phyloP scores from a whole-genome alignment of 1,284 basidiomycete genomes.

The Psilocybe mexicana region DNA sequence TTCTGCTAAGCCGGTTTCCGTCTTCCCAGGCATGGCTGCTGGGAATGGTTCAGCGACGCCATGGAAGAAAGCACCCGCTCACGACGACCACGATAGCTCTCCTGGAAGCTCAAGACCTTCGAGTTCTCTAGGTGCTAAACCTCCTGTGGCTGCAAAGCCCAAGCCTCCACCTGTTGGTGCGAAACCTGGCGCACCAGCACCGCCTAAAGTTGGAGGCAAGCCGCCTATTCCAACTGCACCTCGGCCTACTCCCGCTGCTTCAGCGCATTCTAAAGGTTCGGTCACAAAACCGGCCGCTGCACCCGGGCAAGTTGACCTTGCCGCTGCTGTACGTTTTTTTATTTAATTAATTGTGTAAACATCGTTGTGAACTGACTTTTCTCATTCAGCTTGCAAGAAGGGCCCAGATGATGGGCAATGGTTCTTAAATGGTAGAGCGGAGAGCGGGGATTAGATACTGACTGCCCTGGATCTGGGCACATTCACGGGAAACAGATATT shows the following conservation, averaged over 20 bases:
- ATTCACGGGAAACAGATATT: not conserved
- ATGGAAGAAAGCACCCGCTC: slow-evolving; percentile 63
- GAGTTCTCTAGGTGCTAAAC: slow-evolving; percentile 53
- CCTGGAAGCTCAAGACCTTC: slow-evolving; percentile 57
- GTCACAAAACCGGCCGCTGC: slow-evolving; percentile 38
- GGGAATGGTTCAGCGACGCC: slow-evolving; percentile 68
- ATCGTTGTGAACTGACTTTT: slow-evolving; percentile 10
- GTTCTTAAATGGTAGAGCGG: slow-evolving; percentile 27
- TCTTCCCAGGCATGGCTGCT: slow-evolving; percentile 70
- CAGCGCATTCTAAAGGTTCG: slow-evolving; percentile 39
- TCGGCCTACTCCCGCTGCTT: slow-evolving; percentile 48
- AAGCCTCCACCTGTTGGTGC: slow-evolving; percentile 43
- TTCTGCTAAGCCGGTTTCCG: slow-evolving; percentile 67
- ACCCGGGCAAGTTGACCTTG: slow-evolving; percentile 76
- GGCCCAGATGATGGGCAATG: slow-evolving; percentile 61
- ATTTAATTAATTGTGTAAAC: slow-evolving; percentile 3
- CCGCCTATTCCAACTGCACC: slow-evolving; percentile 60
- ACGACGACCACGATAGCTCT: slow-evolving; percentile 37
- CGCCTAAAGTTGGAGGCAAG: slow-evolving; percentile 41
- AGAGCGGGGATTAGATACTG: not conserved
- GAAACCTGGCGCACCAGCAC: slow-evolving; percentile 40
- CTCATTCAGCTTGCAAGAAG: slow-evolving; percentile 63
- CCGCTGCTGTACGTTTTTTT: slow-evolving; percentile 63
- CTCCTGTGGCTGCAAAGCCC: slow-evolving; percentile 44
- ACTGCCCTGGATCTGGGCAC: not conserved